Conservation (phyloP, 106 monocot genomes). For the Dactylorhiza incarnata region DNA sequence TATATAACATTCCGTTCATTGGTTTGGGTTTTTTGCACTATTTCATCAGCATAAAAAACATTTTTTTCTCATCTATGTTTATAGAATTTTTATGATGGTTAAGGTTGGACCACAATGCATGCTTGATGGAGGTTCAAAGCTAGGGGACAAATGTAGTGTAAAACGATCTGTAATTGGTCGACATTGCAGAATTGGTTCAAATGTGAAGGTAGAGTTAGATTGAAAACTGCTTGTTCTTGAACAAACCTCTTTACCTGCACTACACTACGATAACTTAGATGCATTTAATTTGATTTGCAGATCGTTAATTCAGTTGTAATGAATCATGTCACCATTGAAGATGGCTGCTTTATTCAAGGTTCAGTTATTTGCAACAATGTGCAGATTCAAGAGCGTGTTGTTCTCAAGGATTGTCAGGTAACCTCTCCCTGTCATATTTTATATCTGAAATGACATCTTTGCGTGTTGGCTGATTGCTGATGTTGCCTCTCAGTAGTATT, state of each 20-base stretch:
- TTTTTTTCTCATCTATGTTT: not conserved
- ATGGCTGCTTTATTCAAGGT: conserved; percentile 88
- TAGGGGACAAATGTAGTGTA: conserved; percentile 98
- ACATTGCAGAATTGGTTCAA: conserved; percentile 97
- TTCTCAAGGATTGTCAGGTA: conserved; percentile 96
- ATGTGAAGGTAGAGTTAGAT: conserved; percentile 72
- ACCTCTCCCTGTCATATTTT: not conserved
- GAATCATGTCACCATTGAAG: conserved; percentile 96
- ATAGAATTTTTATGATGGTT: conserved; percentile 12
- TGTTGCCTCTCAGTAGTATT: not conserved
- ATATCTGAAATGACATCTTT: not conserved
- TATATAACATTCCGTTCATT: not conserved
- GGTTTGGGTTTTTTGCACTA: not conserved
- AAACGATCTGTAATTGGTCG: conserved; percentile 92
- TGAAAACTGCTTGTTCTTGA: not conserved
- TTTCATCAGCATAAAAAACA: not conserved
- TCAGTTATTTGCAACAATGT: conserved; percentile 91
- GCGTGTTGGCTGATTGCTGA: not conserved
- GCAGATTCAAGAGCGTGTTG: conserved; percentile 83
- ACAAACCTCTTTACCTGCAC: not conserved
- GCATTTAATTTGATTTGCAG: conserved; percentile 24
- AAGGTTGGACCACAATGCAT: conserved; percentile 96
- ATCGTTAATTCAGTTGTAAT: conserved; percentile 95
- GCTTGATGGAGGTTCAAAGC: conserved; percentile 84
- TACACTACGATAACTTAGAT: not conserved